Conservation (phyloP, 169 alveolate genomes). For the Besnoitia besnoiti region DNA sequence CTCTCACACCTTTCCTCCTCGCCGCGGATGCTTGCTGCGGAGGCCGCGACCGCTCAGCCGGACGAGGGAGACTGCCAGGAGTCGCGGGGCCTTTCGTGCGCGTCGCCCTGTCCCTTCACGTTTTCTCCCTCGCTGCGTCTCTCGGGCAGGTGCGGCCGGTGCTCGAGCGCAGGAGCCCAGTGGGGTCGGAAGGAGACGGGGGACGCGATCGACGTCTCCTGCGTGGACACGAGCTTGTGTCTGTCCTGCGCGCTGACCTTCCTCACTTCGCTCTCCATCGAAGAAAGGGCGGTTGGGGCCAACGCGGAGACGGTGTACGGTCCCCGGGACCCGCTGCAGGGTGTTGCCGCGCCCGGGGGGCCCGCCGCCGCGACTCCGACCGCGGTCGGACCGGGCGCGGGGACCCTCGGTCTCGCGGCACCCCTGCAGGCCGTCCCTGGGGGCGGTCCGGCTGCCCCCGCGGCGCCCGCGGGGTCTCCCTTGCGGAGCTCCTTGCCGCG, state of each 20-base stretch:
- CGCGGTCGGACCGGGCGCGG: no score
- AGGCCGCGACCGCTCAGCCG: no score
- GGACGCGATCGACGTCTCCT: not conserved
- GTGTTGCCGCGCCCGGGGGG: not conserved
- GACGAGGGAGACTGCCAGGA: no score
- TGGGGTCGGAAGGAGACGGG: not conserved
- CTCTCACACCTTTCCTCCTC: no score
- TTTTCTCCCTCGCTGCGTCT: not conserved
- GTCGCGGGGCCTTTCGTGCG: not conserved
- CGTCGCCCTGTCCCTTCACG: not conserved
- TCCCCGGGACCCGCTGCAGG: not conserved
- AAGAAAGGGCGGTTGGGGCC: not conserved
- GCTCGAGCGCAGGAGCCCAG: not conserved
- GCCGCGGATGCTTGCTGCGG: no score
- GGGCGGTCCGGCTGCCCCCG: no score
- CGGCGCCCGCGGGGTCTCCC: no score
- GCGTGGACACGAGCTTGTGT: slow-evolving; percentile 2
- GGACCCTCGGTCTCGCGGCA: no score
- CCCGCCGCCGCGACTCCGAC: not conserved
- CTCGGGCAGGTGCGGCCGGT: not conserved
- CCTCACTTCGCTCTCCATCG: slow-evolving; percentile 8
- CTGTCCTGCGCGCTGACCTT: slow-evolving; percentile 19
- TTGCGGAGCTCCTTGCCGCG: no score
- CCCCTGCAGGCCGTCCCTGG: no score
- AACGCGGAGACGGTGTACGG: no score